Base-by-base conservation (phyloP, 2,329 filamentous ascomycete genomes). In the Penicillium sp. region DNA sequence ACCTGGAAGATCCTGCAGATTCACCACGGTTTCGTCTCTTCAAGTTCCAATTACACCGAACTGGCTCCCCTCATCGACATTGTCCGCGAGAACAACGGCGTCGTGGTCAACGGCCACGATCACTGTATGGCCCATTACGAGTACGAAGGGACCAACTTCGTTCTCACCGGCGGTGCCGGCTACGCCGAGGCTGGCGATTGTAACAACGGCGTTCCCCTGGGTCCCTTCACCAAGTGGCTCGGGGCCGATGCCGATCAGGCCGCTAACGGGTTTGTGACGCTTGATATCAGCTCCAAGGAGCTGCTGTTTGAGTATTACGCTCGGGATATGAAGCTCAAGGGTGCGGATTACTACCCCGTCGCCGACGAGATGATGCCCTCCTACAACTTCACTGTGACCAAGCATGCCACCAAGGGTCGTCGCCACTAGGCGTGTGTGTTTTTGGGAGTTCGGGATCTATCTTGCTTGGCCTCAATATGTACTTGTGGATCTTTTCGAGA, bases 71-170 rank as follows among this genome's bases (percentile, higher is more conserved):
- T 61, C 9, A 50, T 61, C 12, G 50, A 55, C 3, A 53, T 61
- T 37, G 57, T 58, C 12, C 47, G 47, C 4, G 39, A 50, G 27
- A 34, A 50, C 34, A 52, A 50, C 13, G 57, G 47, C 24, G 48
- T 59, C n/a, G 58, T 62, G 9, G 25, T 62, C 6, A 62, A 61
- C 26, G 58, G 59, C 8, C 59, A 62, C 39, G 59, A 62, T 38
- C 59, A 62, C 51, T 62, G 58, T 34, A 35, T 60, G 27, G 59
- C 51, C 0, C 59, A 62, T 47, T 62, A 58, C 50, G 34, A 53
- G n/a, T 42, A 39, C 34, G 46, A 61, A 26, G 52, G 55, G 11
- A 61, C 51, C 4, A 48, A 61, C 50, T 61, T 58, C 26, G 56
- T 62, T 26, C 51, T 62, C 38, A 53, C 51, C 25, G 47, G 50